Base-by-base conservation (phyloP, 164 flowering plant genomes). In the Saururus chinensis region DNA sequence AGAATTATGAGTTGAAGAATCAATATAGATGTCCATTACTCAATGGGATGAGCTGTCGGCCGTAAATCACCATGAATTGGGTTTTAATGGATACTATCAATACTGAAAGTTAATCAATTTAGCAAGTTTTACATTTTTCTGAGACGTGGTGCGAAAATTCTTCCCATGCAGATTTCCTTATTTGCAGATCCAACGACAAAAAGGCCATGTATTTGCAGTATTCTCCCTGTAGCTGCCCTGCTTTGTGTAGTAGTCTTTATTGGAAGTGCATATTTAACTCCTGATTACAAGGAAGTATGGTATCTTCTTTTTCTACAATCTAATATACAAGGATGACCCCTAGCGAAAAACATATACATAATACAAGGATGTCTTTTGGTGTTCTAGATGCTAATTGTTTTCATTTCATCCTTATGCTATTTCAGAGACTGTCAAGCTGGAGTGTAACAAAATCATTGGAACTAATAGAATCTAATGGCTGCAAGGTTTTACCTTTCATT, bases 391-490 rank as follows among this genome's bases (percentile, higher is more conserved):
- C 23, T 23, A 16, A 6, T 37, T 37, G 9, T 58, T 37, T 58
- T 10, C 40, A 24, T 58, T 30, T 58, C 60, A 26, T 25, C 26
- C 60, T 30, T 25, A 16, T 13, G 14, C 17, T 30, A 12, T 26
- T 79, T 73, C 83, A 86, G 92, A 75, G 73, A 68, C 58, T 79
- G 20, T 61, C 71, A 53, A 77, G 77, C 68, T 84, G 82, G 85
- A 69, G 69, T 30, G 53, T 70, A 22, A 26, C 62, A 66, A 64
- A 71, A 64, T 37, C 63, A 57, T 23, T 70, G 64, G 67, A 66
- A 68, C 59, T 64, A 20, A 51, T 26, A 7, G 69, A 71, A 51
- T 57, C 80, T 45, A 41, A 61, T 62, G 67, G 52, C 48, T 83
- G 88, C 83, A 62, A 84, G 89, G 93, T 84, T 19, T 48, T 55